phyloP scores from a whole-genome alignment of 2,329 filamentous ascomycete species.

The Scolecobasidium constrictum region DNA sequence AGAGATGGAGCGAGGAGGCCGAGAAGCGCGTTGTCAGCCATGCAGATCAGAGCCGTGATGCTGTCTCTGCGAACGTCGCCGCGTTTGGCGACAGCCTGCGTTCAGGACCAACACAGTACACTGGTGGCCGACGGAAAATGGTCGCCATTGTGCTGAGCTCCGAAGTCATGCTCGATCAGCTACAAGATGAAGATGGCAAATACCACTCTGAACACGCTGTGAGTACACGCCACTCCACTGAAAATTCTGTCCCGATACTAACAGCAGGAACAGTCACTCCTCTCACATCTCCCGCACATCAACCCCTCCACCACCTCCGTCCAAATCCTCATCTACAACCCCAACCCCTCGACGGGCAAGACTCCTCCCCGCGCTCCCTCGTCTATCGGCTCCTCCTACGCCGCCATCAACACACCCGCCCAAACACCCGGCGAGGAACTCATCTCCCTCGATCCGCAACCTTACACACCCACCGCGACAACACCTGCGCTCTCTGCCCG shows the following conservation, averaged over 20 bases:
- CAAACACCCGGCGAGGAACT: conserved; percentile 55
- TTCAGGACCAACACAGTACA: neutral
- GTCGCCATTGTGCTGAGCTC: conserved; percentile 86
- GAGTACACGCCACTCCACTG: conserved; percentile 28
- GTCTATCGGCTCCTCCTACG: conserved; percentile 71
- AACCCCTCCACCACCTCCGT: conserved; percentile 65
- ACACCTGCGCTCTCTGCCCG: conserved; percentile 22
- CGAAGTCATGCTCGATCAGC: conserved; percentile 49
- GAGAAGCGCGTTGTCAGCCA: conserved; percentile 42
- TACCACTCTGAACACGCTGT: conserved; percentile 69
- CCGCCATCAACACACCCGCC: conserved; percentile 64
- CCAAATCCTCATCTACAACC: conserved; percentile 84
- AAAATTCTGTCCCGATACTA: conserved; percentile 14
- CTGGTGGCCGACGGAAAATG: conserved; percentile 42
- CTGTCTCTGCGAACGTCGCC: conserved; percentile 21
- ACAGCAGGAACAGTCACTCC: conserved; percentile 42
- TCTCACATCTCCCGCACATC: conserved; percentile 76
- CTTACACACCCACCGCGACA: conserved; percentile 28
- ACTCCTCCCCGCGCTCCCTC: conserved; percentile 41
- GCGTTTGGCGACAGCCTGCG: conserved; percentile 16
- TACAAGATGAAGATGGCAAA: conserved; percentile 40
- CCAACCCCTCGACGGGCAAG: conserved; percentile 42
- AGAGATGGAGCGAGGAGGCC: conserved; percentile 86
- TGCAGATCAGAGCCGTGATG: conserved; percentile 20
- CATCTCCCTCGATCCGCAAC: conserved; percentile 29